Base-by-base conservation (phyloP, 2,329 filamentous ascomycete species). In the Lecanicillium sp. region DNA sequence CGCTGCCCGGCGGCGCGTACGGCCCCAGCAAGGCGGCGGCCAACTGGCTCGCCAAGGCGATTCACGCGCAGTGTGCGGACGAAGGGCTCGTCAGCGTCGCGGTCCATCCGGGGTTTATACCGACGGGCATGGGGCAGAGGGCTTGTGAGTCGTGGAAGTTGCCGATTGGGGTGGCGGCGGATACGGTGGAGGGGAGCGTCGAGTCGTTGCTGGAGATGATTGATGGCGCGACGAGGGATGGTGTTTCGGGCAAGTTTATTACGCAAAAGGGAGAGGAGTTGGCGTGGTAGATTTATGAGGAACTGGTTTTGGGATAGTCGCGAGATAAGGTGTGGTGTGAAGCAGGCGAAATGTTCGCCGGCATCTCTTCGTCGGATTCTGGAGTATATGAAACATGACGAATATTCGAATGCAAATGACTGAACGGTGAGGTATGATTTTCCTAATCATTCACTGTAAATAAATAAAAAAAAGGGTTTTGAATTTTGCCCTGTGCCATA, bases 21-120 rank as follows among this genome's bases (percentile, higher is more conserved):
- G 60, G 58, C 0, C 52, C 59, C 0, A 59, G 57, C 19, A 61
- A 61, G 34, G 51, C 58, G 2, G 58, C 58, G 1, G 39, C 55
- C 2, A 62, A 64, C 38, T 64, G 58, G 51, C 31, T 61, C 10
- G 53, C 52, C 0, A 48, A 45, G 9, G 52, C 56, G 1, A 40
- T 59, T 0, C 55, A 61, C 20, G 8, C 39, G 1, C 54, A 66
- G 36, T 47, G 52, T 34, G 38, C 37, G 29, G 45, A 49, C 3
- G 39, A 45, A 7, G 40, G 40, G 0, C 40, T 61, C 3, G 33
- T 59, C 3, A 47, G 52, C 1, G 44, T 61, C 15, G 56, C 58
- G 0, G 44, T 61, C 2, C 62, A 66, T 42, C 64, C 64, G 2
- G 62, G 64, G 0, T 65, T 61, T 49, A 61, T 64, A 3, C 42